Base-by-base conservation (phyloP, 208 protist genomes). In the Vickermania spadyakhi region DNA sequence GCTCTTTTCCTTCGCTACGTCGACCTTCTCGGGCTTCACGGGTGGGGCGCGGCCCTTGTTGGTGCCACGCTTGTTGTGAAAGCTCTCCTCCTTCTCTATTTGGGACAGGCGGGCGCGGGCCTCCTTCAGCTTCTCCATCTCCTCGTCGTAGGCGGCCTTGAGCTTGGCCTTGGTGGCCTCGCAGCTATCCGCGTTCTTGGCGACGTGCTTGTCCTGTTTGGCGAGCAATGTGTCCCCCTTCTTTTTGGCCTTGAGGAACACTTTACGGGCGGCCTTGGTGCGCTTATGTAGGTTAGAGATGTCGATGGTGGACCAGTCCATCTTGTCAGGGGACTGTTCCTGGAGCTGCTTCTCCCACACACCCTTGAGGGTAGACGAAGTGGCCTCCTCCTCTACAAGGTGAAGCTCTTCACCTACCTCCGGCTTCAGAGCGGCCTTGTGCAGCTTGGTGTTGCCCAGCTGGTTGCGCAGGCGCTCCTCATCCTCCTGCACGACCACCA, bases 41-140 rank as follows among this genome's bases (percentile, higher is more conserved):
- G 52, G 25, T 23, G 23, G 30, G 56, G 64, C 58, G 54, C 56
- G 42, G 62, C 70, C 63, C 60, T 67, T 68, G n/a, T 66, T 72
- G 13, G 86, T 89, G 45, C 86, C 86, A 58, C 86, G 86, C 55
- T 77, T 67, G 56, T 76, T 66, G 76, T 93, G 86, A 64, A 68
- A 88, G 31, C 60, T 65, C 69, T 85, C 70, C 66, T 93, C 86
- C 56, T 62, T 57, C 41, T 86, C 79, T 21, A 87, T 57, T 64
- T 89, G 81, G 52, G 70, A 62, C 26, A 88, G 63, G 21, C 76
- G 67, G 0, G 58, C 49, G 51, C 78, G 80, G 7, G 75, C 70
- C 55, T 76, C 73, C n/a, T 60, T 59, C 42, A 89, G 74, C 53
- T 73, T 70, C 25, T 68, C 66, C 81, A 90, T 85, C 64, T 93